Evolutionary conservation across 139 green algal species (phyloP).

Genomic region (Haematococcus lacustris): DNA sequence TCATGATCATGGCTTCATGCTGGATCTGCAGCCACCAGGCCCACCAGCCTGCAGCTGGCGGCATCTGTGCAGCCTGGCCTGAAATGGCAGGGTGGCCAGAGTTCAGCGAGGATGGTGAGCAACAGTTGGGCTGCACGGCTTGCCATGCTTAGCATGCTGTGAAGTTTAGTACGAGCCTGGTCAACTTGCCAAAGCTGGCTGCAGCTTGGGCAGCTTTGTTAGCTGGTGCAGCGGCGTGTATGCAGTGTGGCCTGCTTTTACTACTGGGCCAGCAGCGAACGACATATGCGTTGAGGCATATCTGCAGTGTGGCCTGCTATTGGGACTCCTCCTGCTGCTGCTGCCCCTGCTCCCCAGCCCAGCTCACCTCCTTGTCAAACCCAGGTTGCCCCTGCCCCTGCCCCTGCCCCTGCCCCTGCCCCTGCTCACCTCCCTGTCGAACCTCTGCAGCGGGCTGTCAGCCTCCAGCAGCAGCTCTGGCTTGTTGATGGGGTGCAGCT

Average conservation of each 20-base stretch:
- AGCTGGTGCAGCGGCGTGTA: too few relatives aligned
- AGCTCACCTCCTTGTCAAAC: neutral
- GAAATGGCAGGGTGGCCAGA: neutral
- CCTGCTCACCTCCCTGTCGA: conserved; percentile 10
- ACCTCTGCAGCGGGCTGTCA: conserved; percentile 14
- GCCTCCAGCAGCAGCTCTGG: conserved; percentile 26
- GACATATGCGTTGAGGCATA: neutral
- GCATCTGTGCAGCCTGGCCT: neutral
- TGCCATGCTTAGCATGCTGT: neutral
- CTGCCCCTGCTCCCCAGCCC: neutral
- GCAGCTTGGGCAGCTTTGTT: too few relatives aligned
- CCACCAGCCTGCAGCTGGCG: neutral
- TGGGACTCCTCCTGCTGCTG: too few relatives aligned
- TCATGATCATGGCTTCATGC: conserved; percentile 35
- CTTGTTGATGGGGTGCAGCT: conserved; percentile 29
- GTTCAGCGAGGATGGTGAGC: too few relatives aligned
- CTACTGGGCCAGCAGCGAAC: neutral
- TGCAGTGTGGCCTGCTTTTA: neutral
- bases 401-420: neutral
- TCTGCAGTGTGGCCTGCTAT: neutral
- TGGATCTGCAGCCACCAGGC: conserved; percentile 11
- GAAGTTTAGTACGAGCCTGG: neutral
- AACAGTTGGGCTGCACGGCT: too few relatives aligned
- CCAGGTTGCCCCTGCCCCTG: neutral
- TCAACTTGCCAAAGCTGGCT: neutral